Percentiles rank a stretch among this genome's conserved stretches.
These are phyloP conservation scores for Inga leiocalycina DNA, from an alignment of 306 rosid genomes.

Conservation along the genomic window DNA sequence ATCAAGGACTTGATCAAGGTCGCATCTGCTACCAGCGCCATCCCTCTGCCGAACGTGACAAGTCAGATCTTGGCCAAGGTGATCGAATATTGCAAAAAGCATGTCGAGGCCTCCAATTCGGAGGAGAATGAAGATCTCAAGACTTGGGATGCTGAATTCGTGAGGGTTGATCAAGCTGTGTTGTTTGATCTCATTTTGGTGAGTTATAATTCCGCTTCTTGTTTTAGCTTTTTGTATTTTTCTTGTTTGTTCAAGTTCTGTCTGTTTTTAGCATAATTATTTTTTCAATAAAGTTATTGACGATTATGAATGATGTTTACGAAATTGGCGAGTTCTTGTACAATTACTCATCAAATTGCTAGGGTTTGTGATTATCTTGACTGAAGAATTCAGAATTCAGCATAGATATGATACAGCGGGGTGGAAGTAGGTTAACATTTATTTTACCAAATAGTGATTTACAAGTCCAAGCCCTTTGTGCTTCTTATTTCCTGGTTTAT, in stretches of 20 bases:
- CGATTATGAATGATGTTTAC: not conserved
- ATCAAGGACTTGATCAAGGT: slow-evolving; percentile 30
- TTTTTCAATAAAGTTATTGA: not conserved
- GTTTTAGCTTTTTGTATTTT: not conserved
- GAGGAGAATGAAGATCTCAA: slow-evolving; percentile 68
- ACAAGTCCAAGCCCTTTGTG: not conserved
- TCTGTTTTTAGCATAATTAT: not conserved
- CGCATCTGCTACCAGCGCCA: slow-evolving; percentile 62
- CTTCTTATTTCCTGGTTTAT: not conserved
- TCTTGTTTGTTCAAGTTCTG: not conserved
- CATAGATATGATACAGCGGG: not conserved
- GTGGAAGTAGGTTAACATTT: not conserved
- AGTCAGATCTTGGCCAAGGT: slow-evolving; percentile 82
- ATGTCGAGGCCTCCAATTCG: slow-evolving; percentile 48
- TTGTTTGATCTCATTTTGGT: slow-evolving; percentile 84
- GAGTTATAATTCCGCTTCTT: not conserved
- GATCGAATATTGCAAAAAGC: slow-evolving; percentile 77
- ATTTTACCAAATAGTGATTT: not conserved
- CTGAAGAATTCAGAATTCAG: not conserved
- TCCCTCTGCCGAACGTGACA: slow-evolving; percentile 79
- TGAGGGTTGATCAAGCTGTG: slow-evolving; percentile 77
- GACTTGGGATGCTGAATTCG: slow-evolving; percentile 70
- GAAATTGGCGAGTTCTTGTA: not conserved
- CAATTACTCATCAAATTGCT: not conserved
- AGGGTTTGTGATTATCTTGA: not conserved